Evolutionary conservation across 768 basidiomycete species (phyloP), one percentile per base, ranked within the genome.

Genomic region (Coprinopsis cinerea): DNA sequence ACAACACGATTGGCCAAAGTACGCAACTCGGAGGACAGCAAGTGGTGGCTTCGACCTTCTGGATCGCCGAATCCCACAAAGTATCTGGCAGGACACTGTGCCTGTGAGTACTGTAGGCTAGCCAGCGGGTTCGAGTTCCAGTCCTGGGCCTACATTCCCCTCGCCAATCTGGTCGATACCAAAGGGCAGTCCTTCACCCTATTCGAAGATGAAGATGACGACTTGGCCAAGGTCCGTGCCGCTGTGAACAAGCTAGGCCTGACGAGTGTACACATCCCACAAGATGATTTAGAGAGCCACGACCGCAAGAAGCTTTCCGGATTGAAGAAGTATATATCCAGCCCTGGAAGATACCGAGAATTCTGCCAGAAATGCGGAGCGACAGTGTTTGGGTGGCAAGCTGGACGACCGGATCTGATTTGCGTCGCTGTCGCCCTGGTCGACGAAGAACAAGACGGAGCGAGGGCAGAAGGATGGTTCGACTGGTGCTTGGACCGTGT

Each of bases 281-380:
- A 45, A 28, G 48, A 40, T 20, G 14, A 28, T 10, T 15, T 15
- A 32, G 17, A 18, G n/a, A 37, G 5, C 36, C 17, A 45, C 23
- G 34, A 15, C 18, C 22, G 30, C 22, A 42, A 26, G 5, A 47
- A 58, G 22, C 62, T 51, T 1, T 50, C 40, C 18, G 61, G 60
- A 4, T 47, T 67, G 36, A 63, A 57, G 49, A 61, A 62, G 49
- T 67, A 65, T 35, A 59, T 59, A 24, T 60, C 64, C 13, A 64
- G 61, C 23, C 59, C 61, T 1, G 64, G 64, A 11, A 55, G 56
- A 26, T 65, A 61, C 36, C 43, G 60, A 23, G 65, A 68, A 45
- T 65, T 59, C 18, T 68, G 65, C 43, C 50, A 41, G 6, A 63
- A 52, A 5, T 68, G 65, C 46, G 65, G 67, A 1, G 67, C 65